A percentile compares a stretch with the other conserved stretches of the same genome.
Conservation (phyloP, 2,329 filamentous ascomycete species). For the Penicillium brasilianum region DNA sequence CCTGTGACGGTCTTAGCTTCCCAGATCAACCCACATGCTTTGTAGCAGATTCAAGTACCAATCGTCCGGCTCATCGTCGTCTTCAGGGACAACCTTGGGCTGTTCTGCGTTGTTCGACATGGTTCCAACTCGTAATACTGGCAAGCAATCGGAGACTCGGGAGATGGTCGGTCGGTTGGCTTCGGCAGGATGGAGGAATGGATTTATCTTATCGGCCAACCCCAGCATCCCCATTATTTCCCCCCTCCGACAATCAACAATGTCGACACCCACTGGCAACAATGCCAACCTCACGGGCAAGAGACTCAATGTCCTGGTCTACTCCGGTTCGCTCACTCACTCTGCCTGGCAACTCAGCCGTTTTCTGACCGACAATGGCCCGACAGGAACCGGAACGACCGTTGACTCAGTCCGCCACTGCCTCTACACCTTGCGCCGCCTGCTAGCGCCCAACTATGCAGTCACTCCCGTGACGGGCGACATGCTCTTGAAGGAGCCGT, state of each 20-base stretch:
- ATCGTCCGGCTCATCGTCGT: slow-evolving; percentile 91
- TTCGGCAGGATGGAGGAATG: slow-evolving; percentile 16
- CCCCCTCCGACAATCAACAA: slow-evolving; percentile 27
- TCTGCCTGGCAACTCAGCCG: slow-evolving; percentile 31
- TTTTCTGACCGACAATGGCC: slow-evolving; percentile 36
- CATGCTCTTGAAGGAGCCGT: slow-evolving; percentile 86
- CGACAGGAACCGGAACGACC: slow-evolving; percentile 78
- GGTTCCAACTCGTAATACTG: slow-evolving; percentile 24
- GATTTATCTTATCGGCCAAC: slow-evolving; percentile 30
- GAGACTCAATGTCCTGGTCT: slow-evolving; percentile 89
- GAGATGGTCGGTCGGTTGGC: slow-evolving; percentile 24
- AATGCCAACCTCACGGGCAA: slow-evolving; percentile 61
- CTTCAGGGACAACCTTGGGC: slow-evolving; percentile 47
- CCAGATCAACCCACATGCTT: slow-evolving; percentile 16
- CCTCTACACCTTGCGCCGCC: slow-evolving; percentile 80
- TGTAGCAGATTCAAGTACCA: slow-evolving; percentile 65
- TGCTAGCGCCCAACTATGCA: slow-evolving; percentile 89
- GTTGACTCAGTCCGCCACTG: slow-evolving; percentile 88
- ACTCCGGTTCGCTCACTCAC: slow-evolving; percentile 68
- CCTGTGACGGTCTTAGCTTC: slow-evolving; percentile 59
- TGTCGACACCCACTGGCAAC: slow-evolving; percentile 39
- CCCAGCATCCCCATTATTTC: slow-evolving; percentile 13
- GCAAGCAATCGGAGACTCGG: slow-evolving; percentile 9
- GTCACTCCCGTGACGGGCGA: slow-evolving; percentile 82
- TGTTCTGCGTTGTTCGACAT: slow-evolving; percentile 66